Evolutionary conservation across 139 green algal species (phyloP), one percentile per base, ranked within the genome.

Genomic region (Pleodorina starrii): DNA sequence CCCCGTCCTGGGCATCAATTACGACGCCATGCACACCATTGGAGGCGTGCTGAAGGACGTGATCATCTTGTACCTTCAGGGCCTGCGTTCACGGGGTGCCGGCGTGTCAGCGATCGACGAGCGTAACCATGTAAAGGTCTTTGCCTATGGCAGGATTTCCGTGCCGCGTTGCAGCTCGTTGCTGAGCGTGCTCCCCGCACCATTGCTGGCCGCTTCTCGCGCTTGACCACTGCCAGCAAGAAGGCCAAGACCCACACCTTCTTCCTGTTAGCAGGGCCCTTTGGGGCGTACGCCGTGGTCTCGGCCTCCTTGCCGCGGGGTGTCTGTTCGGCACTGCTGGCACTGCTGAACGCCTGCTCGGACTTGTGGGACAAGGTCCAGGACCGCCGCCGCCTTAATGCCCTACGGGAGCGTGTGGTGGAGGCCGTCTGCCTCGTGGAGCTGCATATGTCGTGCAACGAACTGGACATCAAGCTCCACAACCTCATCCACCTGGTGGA

Each of bases 381-480:
- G 14, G 14, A 17, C 14, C 14, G 17, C 14, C 14, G 50, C 50
- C 14, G 50, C 50, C 68, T 76, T 43, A 9, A 9, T 48, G 35
- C 10, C 16, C 16, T 82, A 12, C 44, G 74, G 29, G 1, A n/a
- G 9, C 74, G n/a, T 4, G 46, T 82, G 9, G 44, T 63, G 7
- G 11, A 63, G 44, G 74, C 74, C 7, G 25, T 68, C 10, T 82
- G 74, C 44, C 0, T 27, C 1, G 44, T 66, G 1, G 44, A 82
- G 46, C 7, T n/a, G 29, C 44, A 82, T n/a, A 1, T 82, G 29
- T 82, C 74, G 9, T 23, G 1, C 1, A 44, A 43, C 10, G 74
- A 82, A 50, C 74, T 82, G 1, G 74, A 82, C 74, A 66, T 82
- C 74, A 82, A 82, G 74, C 74, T 82, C 6, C 74, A 82, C 74